Conservation (phyloP, 2,329 filamentous ascomycete species). For the Pseudogymnoascus pannorum region DNA sequence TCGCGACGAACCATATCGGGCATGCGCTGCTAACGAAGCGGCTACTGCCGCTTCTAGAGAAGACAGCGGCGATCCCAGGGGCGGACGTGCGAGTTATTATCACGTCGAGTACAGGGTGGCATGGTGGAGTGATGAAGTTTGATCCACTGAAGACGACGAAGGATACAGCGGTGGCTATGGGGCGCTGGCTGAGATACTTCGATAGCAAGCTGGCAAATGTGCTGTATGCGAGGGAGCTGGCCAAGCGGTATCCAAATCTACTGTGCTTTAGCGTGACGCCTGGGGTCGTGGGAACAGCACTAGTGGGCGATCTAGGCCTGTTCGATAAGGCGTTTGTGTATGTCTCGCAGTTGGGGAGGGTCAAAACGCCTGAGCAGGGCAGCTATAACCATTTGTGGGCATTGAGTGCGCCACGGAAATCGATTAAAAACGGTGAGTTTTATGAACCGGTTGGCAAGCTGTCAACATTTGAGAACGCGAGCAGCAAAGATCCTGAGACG, state of each 20-base stretch:
- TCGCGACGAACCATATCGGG: conserved; percentile 43
- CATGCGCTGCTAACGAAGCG: conserved; percentile 39
- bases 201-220: conserved; percentile 43
- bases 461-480: background rate
- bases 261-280: conserved; percentile 34
- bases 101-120: conserved; percentile 16
- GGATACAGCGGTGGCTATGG: conserved; percentile 15
- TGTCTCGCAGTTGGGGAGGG: background rate
- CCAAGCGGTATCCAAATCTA: conserved; percentile 32
- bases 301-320: conserved; percentile 17
- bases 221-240: conserved; percentile 35
- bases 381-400: conserved; percentile 36
- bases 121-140: conserved; percentile 26
- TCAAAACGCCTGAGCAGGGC: conserved; percentile 29
- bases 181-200: conserved; percentile 33
- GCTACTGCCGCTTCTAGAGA: conserved; percentile 30
- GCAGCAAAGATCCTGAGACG: conserved; percentile 23
- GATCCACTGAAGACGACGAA: conserved; percentile 24
- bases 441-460: conserved; percentile 32
- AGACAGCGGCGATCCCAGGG: conserved; percentile 18
- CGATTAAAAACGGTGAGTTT: conserved; percentile 30
- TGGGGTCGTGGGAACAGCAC: conserved; percentile 33
- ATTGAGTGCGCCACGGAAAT: conserved; percentile 25
- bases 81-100: conserved; percentile 19
- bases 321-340: conserved; percentile 7